Conservation (phyloP, 345 rosid species). For the Hypericum androsaemum region DNA sequence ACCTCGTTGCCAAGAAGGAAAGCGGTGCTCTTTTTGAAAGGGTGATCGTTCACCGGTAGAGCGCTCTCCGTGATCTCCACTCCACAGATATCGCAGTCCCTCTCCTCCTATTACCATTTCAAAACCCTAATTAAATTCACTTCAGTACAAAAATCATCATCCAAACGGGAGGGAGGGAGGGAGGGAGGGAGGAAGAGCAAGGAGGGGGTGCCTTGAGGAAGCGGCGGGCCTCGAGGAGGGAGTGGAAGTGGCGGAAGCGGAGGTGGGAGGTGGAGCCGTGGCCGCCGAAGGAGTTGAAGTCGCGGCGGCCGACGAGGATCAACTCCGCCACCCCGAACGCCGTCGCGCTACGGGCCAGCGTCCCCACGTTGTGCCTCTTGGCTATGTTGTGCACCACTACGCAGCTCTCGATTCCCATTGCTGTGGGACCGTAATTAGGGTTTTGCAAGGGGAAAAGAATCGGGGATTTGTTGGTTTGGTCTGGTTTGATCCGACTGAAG, state of each 20-base stretch:
- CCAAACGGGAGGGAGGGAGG: neutral
- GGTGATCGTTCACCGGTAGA: slow-evolving; percentile 56
- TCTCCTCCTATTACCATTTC: slow-evolving; percentile 28
- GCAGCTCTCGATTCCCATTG: slow-evolving; percentile 67
- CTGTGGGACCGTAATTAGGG: too few species aligned
- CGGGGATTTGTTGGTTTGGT: neutral
- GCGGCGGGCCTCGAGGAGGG: slow-evolving; percentile 56
- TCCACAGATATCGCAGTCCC: slow-evolving; percentile 90
- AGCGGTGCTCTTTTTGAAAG: slow-evolving; percentile 73
- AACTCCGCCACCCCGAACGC: slow-evolving; percentile 88
- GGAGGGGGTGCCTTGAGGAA: slow-evolving; percentile 74
- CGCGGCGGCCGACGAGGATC: slow-evolving; percentile 83
- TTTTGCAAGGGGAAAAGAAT: neutral
- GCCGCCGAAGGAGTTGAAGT: slow-evolving; percentile 93
- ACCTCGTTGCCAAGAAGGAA: slow-evolving; percentile 97
- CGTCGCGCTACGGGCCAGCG: slow-evolving; percentile 84
- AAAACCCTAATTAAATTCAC: slow-evolving; percentile 4
- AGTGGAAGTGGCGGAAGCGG: slow-evolving; percentile 80
- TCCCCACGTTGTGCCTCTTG: slow-evolving; percentile 92
- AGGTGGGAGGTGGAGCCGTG: slow-evolving; percentile 90
- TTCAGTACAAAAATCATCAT: neutral
- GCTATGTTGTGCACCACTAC: slow-evolving; percentile 94
- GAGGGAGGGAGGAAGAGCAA: neutral
- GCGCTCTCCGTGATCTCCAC: slow-evolving; percentile 87
- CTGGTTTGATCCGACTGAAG: neutral